phyloP scores from a whole-genome alignment of 768 basidiomycete genomes.

The Pleurotus citrinopileatus region DNA sequence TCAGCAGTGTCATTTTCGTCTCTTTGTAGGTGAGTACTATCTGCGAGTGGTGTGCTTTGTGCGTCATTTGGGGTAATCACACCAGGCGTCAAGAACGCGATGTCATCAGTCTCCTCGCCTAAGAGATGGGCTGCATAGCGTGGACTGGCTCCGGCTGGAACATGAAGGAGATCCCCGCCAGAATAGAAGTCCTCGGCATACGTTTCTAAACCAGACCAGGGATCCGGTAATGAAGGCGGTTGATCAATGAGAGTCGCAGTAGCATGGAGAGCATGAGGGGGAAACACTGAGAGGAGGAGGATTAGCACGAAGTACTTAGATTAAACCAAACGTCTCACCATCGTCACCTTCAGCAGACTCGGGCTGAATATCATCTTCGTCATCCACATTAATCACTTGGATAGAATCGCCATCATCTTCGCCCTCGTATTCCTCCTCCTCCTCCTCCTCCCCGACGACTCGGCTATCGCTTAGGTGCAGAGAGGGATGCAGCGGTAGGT shows the following conservation, averaged over 20 bases:
- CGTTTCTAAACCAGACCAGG: slow-evolving; percentile 36
- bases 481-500: slow-evolving; percentile 1
- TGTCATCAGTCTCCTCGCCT: slow-evolving; percentile 13
- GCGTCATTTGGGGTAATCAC: slow-evolving; percentile 20
- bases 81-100: slow-evolving; percentile 25
- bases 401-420: slow-evolving; percentile 8
- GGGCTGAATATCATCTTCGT: slow-evolving; percentile 11
- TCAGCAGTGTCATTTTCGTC: slow-evolving; percentile 17
- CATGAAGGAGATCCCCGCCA: slow-evolving; percentile 34
- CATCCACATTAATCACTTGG: slow-evolving; percentile 11
- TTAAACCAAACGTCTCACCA: not conserved
- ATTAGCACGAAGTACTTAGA: slow-evolving; percentile 12
- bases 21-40: slow-evolving; percentile 8
- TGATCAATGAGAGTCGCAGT: not conserved
- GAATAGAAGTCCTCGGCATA: slow-evolving; percentile 43
- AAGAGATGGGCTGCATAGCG: slow-evolving; percentile 26
- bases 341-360: slow-evolving; percentile 4
- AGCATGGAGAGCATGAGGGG: not conserved
- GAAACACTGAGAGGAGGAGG: not conserved
- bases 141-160: slow-evolving; percentile 5
- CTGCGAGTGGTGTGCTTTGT: slow-evolving; percentile 12
- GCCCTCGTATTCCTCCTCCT: not conserved
- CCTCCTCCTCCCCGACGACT: slow-evolving; percentile 7
- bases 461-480: not conserved
- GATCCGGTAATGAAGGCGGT: slow-evolving; percentile 32